These are phyloP conservation scores for Aspergillus thermomutatus DNA, from an alignment of 2,329 filamentous ascomycete species.

Conservation along the genomic window DNA sequence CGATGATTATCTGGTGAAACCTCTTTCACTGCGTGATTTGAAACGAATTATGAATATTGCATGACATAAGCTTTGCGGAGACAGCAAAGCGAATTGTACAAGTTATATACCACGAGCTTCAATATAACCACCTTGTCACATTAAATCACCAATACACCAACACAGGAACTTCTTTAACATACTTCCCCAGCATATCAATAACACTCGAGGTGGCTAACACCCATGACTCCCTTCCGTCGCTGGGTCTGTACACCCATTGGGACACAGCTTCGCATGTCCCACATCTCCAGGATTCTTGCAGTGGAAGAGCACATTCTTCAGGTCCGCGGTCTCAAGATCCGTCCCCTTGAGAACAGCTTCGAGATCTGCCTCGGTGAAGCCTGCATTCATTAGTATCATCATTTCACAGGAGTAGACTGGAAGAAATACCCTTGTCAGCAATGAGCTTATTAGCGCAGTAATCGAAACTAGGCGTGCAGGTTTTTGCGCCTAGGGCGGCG, in stretches of 20 bases:
- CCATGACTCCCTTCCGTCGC: slow-evolving; percentile 28
- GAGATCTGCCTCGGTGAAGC: slow-evolving; percentile 28
- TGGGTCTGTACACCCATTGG: slow-evolving; percentile 24
- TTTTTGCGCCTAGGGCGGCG: slow-evolving; percentile 24
- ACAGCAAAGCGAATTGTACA: not conserved
- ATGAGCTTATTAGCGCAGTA: slow-evolving; percentile 30
- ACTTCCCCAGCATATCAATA: not conserved
- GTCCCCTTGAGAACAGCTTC: slow-evolving; percentile 25
- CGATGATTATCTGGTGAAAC: slow-evolving; percentile 32
- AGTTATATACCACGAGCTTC: not conserved
- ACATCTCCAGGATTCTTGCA: slow-evolving; percentile 33
- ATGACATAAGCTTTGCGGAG: slow-evolving; percentile 7
- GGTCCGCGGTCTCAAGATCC: slow-evolving; percentile 22
- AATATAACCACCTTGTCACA: not conserved
- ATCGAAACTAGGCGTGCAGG: slow-evolving; percentile 35
- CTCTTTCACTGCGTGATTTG: slow-evolving; percentile 28
- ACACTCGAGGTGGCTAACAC: slow-evolving; percentile 1
- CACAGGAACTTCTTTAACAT: no score
- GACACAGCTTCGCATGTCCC: slow-evolving; percentile 31
- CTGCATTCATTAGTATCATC: slow-evolving; percentile 12
- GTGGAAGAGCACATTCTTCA: slow-evolving; percentile 32
- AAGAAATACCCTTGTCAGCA: slow-evolving; percentile 26
- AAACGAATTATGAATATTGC: slow-evolving; percentile 27
- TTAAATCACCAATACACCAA: not conserved
- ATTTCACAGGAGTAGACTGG: no score